Conservation (phyloP, 2,329 filamentous ascomycete genomes). For the Bipolaris victoriae region DNA sequence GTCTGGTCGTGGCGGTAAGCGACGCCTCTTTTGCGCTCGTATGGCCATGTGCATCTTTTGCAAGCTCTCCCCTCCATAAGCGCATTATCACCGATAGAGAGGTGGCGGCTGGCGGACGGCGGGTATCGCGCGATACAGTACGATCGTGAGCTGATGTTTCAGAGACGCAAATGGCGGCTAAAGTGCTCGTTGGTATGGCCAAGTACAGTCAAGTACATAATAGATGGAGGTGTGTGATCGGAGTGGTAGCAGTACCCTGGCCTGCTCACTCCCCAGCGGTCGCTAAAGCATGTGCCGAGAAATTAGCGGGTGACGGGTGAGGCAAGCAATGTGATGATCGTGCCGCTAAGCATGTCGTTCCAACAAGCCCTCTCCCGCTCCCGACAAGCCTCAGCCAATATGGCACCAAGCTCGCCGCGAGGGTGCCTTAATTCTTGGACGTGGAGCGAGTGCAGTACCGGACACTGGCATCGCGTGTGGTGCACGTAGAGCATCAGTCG, state of each 20-base stretch:
- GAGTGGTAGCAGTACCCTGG: slow-evolving; percentile 1
- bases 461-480: background rate
- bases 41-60: background rate
- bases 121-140: background rate
- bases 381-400: slow-evolving; percentile 7
- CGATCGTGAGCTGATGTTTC: background rate
- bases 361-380: background rate
- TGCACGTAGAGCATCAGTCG: background rate
- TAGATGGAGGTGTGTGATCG: background rate
- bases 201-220: too few relatives aligned
- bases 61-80: background rate
- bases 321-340: slow-evolving; percentile 9
- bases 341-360: slow-evolving; percentile 1
- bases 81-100: background rate
- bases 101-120: background rate
- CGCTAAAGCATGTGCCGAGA: slow-evolving; percentile 5
- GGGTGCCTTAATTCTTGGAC: too few relatives aligned
- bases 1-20: slow-evolving; percentile 8
- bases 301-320: slow-evolving; percentile 9
- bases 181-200: background rate
- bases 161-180: background rate
- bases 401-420: slow-evolving; percentile 4
- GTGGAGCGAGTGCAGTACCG: too few relatives aligned
- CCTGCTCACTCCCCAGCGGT: slow-evolving; percentile 2
- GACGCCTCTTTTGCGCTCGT: background rate